phyloP scores from a whole-genome alignment of 495 filamentous ascomycete genomes.

The Evernia prunastri region DNA sequence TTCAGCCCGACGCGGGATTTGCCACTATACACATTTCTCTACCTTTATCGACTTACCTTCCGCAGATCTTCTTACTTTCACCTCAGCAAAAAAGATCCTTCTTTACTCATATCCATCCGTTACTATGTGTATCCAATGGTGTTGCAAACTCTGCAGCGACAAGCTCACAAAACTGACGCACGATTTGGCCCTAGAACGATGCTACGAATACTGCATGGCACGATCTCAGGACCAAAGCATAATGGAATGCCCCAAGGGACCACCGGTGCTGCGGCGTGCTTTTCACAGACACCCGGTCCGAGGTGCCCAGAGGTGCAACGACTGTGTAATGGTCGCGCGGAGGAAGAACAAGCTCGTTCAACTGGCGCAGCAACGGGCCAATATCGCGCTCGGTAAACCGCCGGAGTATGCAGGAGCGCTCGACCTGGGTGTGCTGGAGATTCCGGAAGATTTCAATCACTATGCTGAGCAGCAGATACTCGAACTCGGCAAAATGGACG shows the following conservation, averaged over 20 bases:
- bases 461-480: not conserved
- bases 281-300: not conserved
- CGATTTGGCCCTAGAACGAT: not conserved
- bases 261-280: not conserved
- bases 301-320: not conserved
- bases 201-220: not conserved
- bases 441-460: not conserved
- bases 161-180: not conserved
- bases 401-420: not conserved
- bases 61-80: not conserved
- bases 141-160: not conserved
- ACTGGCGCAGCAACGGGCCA: not conserved
- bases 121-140: constrained; percentile 1
- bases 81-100: not conserved
- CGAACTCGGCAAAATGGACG: not conserved
- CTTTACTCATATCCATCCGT: not conserved
- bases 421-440: not conserved
- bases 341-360: not conserved
- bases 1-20: too few relatives aligned
- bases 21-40: not conserved
- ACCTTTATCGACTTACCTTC: not conserved
- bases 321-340: not conserved
- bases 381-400: not conserved
- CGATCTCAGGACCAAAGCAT: not conserved
- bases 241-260: not conserved